phyloP scores from a whole-genome alignment of 2,329 filamentous ascomycete species.

The Kalmusia sp. region DNA sequence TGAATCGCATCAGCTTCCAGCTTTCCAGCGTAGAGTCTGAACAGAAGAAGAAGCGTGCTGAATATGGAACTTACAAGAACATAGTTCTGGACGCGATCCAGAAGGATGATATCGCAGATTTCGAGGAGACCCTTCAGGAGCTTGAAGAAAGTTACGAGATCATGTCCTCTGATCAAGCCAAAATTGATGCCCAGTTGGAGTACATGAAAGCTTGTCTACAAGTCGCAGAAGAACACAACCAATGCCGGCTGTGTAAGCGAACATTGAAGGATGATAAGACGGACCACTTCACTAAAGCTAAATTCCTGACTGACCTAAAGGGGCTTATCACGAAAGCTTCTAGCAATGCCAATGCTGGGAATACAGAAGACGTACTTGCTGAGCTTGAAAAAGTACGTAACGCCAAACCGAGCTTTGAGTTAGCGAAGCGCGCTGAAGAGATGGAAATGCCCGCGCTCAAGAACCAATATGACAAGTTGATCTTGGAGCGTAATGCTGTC shows the following conservation, averaged over 20 bases:
- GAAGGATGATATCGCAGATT: constrained; percentile 51
- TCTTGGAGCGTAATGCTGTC: constrained; percentile 45
- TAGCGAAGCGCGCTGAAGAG: constrained; percentile 70
- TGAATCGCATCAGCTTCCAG: constrained; percentile 78
- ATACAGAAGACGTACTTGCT: constrained; percentile 67
- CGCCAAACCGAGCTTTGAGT: constrained; percentile 70
- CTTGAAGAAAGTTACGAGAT: constrained; percentile 60
- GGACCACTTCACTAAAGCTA: constrained; percentile 60
- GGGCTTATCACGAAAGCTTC: constrained; percentile 57
- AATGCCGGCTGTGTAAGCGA: constrained; percentile 79
- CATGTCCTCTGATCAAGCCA: constrained; percentile 68
- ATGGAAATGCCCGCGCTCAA: constrained; percentile 74
- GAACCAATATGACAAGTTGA: constrained; percentile 65
- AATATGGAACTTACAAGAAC: constrained; percentile 67
- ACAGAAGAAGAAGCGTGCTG: constrained; percentile 68
- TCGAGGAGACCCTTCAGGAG: constrained; percentile 59
- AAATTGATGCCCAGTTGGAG: constrained; percentile 71
- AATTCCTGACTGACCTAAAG: constrained; percentile 71
- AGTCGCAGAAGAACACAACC: constrained; percentile 70
- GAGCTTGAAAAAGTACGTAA: constrained; percentile 66
- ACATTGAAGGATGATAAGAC: constrained; percentile 65
- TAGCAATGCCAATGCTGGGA: constrained; percentile 66
- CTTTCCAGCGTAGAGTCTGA: constrained; percentile 71
- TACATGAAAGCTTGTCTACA: constrained; percentile 75
- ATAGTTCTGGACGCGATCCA: constrained; percentile 63